Evolutionary conservation across 306 rosid genomes (phyloP).

Genomic region (Lathyrus sativus): DNA sequence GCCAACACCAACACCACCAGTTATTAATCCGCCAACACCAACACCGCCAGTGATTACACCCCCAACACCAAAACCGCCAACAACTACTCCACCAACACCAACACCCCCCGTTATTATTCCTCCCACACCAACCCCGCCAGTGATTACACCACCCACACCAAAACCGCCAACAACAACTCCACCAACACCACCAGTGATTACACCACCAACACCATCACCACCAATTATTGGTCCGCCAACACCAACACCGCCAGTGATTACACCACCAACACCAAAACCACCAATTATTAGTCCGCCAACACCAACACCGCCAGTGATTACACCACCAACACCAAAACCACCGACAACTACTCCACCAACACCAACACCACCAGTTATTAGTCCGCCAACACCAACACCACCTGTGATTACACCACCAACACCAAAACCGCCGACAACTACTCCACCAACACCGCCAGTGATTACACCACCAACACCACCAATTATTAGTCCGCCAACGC

Average conservation of each 20-base stretch:
- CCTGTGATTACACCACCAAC: slow-evolving; percentile 33
- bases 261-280: slow-evolving; percentile 34
- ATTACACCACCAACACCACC: too few species aligned
- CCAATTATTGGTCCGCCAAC: slow-evolving; percentile 32
- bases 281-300: neutral
- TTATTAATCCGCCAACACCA: slow-evolving; percentile 49
- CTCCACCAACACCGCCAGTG: neutral
- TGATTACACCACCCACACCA: neutral
- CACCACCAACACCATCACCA: slow-evolving; percentile 9
- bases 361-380: slow-evolving; percentile 28
- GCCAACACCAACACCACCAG: slow-evolving; percentile 20
- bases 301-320: slow-evolving; percentile 26
- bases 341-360: too few species aligned
- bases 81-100: slow-evolving; percentile 24
- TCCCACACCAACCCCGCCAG: slow-evolving; percentile 38
- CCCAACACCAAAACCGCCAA: neutral
- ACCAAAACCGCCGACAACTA: neutral
- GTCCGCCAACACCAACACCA: slow-evolving; percentile 5
- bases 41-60: slow-evolving; percentile 41
- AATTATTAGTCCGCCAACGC: too few species aligned
- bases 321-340: too few species aligned
- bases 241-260: neutral
- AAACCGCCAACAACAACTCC: slow-evolving; percentile 15
- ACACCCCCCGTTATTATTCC: slow-evolving; percentile 13
- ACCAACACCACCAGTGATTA: slow-evolving; percentile 30